phyloP scores from a whole-genome alignment of 768 basidiomycete genomes.

The Lentinula detonsa region DNA sequence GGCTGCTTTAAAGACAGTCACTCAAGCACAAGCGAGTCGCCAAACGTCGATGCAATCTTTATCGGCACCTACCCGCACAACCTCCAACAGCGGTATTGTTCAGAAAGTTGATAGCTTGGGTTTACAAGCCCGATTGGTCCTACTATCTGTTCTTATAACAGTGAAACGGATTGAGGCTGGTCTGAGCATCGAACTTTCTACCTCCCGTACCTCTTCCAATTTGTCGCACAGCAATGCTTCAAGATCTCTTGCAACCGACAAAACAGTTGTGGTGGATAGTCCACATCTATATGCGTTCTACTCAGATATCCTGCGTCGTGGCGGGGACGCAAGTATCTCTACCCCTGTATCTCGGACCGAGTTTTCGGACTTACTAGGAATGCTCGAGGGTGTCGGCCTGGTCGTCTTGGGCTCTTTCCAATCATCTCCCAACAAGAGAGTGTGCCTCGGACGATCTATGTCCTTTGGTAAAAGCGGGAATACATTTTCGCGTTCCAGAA shows the following conservation, averaged over 20 bases:
- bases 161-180: constrained; percentile 55
- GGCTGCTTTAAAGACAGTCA: constrained; percentile 67
- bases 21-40: constrained; percentile 28
- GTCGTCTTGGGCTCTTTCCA: constrained; percentile 34
- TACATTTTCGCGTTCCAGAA: constrained; percentile 21
- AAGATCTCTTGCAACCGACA: constrained; percentile 4
- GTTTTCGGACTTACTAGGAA: constrained; percentile 63
- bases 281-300: constrained; percentile 67
- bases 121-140: constrained; percentile 66
- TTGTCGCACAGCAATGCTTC: constrained; percentile 33
- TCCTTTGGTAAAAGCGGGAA: constrained; percentile 38
- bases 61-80: constrained; percentile 19
- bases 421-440: constrained; percentile 37
- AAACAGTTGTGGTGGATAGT: constrained; percentile 42
- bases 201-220: constrained; percentile 30
- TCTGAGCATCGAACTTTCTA: constrained; percentile 36
- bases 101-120: constrained; percentile 64
- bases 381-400: constrained; percentile 72
- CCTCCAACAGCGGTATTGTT: constrained; percentile 46
- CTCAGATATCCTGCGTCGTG: constrained; percentile 48
- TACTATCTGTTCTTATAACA: constrained; percentile 62
- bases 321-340: constrained; percentile 40
- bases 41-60: constrained; percentile 9
- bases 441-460: constrained; percentile 46
- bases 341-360: constrained; percentile 68